Conservation (phyloP, 805 yeast genomes). For the Nakazawaea wyomingensis region DNA sequence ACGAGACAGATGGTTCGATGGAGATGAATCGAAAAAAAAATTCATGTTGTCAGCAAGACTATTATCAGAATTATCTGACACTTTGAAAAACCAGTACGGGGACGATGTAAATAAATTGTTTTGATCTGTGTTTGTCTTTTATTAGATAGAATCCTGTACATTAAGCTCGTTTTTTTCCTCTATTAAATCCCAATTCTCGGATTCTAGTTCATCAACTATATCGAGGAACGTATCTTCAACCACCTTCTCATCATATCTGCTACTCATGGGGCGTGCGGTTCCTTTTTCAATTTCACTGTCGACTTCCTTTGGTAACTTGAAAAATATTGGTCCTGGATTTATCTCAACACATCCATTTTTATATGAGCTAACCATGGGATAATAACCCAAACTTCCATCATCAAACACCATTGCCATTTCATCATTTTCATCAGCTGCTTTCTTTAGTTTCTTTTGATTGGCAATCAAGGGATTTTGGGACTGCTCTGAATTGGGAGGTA, state of each 20-base stretch:
- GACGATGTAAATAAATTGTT: slow-evolving; percentile 20
- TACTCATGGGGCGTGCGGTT: slow-evolving; percentile 45
- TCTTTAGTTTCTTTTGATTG: slow-evolving; percentile 14
- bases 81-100: slow-evolving; percentile 30
- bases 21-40: slow-evolving; percentile 24
- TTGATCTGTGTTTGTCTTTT: too few relatives aligned
- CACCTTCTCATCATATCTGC: slow-evolving; percentile 61
- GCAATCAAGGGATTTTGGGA: slow-evolving; percentile 28
- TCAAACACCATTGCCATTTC: slow-evolving; percentile 38
- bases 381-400: slow-evolving; percentile 86
- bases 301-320: slow-evolving; percentile 34
- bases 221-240: slow-evolving; percentile 84
- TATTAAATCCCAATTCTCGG: slow-evolving; percentile 44
- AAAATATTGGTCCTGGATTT: slow-evolving; percentile 63
- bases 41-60: slow-evolving; percentile 35
- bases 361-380: slow-evolving; percentile 82
- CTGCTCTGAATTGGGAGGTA: slow-evolving; percentile 71
- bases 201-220: slow-evolving; percentile 77
- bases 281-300: slow-evolving; percentile 19
- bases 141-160: too few relatives aligned
- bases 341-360: slow-evolving; percentile 71
- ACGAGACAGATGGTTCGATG: slow-evolving; percentile 51
- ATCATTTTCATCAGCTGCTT: slow-evolving; percentile 9
- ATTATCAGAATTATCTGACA: slow-evolving; percentile 42
- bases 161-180: slow-evolving; percentile 25